Base-by-base conservation (phyloP, 1,139 yeast genomes). In the Pichia kudriavzevii region DNA sequence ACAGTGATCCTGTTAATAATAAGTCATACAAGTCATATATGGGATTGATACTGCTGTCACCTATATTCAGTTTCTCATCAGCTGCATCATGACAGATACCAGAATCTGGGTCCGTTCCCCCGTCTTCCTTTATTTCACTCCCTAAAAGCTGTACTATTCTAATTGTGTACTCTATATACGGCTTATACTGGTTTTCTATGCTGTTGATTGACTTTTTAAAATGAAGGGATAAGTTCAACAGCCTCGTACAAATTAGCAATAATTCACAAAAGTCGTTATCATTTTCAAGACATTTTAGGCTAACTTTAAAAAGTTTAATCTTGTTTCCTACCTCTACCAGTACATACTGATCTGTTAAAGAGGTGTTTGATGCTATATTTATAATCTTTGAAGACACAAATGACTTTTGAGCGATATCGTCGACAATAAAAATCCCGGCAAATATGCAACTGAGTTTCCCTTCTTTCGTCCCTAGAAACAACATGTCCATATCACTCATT, bases 1-100 rank as follows among this genome's bases (percentile, higher is more conserved):
- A 68, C 41, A 79, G 64, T 31, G 73, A 58, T 2, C 81, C 79
- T 0, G 87, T 77, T 4, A 79, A 49, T 2, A 79, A 55, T 10
- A 75, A 51, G 34, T 73, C 78, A 41, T 65, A 69, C 7, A 79
- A 53, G 34, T 60, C 64, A 31, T 56, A 55, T 1, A 54, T 49
- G 1, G 56, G 52, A 16, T 53, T 58, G 2, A 43, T 40, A 12
- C 35, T 32, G 7, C 32, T 32, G 19, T 34, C 35, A 14, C 24
- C 34, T 18, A 22, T 25, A 3, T 10, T 17, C 25, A 19, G 14
- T 10, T 16, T n/a, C 8, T 3, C 26, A n/a, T 22, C 20, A 14
- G 6, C 28, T 14, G 7, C 29, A 11, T 20, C 22, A 8, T 8
- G 22, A 8, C 11, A 8, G 8, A 8, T 20, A 8, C 11, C 9